Conservation (phyloP, 176 grass and related monocot genomes). For the Poa annua region DNA sequence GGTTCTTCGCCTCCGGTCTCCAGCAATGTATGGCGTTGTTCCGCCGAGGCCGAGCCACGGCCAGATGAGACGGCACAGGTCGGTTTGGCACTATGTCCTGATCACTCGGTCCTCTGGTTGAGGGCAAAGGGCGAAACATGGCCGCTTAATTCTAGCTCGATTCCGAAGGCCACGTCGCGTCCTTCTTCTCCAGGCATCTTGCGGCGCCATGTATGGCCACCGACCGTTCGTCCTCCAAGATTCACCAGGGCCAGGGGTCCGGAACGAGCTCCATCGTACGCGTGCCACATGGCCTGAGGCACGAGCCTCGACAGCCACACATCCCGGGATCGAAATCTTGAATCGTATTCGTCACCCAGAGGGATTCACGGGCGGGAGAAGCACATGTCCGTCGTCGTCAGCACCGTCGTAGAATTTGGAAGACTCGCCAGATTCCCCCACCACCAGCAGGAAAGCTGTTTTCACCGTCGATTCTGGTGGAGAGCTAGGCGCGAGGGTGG, state of each 20-base stretch:
- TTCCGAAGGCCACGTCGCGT: constrained; percentile 37
- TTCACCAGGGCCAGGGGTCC: not conserved
- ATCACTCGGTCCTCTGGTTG: not conserved
- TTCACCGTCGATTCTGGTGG: not conserved
- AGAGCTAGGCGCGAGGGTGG: not conserved
- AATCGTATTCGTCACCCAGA: not conserved
- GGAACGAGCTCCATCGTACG: not conserved
- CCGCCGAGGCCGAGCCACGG: not conserved
- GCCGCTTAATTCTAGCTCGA: not conserved
- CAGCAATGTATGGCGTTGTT: not conserved
- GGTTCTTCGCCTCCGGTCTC: not conserved
- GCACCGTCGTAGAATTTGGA: not conserved
- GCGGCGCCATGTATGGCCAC: not conserved
- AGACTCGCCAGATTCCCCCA: not conserved
- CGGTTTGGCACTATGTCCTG: not conserved
- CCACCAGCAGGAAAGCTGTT: not conserved
- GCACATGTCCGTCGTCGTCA: not conserved
- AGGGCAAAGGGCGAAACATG: not conserved
- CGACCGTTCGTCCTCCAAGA: not conserved
- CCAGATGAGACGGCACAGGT: not conserved
- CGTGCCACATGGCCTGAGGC: not conserved
- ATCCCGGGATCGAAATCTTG: not conserved
- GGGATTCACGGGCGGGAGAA: not conserved
- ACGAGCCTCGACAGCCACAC: not conserved
- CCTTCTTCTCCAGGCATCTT: constrained; percentile 16